Evolutionary conservation across 257 asterid genomes (phyloP).

Genomic region (Scutellaria baicalensis): DNA sequence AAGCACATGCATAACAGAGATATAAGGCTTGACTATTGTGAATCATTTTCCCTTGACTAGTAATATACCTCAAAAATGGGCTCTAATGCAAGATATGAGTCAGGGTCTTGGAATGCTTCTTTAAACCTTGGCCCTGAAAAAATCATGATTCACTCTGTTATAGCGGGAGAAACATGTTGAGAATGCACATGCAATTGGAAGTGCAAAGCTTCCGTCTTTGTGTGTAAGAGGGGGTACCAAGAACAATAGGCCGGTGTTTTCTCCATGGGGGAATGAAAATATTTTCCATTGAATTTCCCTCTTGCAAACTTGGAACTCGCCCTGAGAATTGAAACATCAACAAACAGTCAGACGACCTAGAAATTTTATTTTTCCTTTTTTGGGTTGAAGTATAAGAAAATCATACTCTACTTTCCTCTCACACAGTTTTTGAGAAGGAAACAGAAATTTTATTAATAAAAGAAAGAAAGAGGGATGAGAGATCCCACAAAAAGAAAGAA

Average conservation of each 20-base stretch:
- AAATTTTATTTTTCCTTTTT: background rate
- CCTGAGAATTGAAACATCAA: conserved; percentile 44
- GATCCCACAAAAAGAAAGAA: background rate
- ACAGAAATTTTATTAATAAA: background rate
- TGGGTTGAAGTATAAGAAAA: background rate
- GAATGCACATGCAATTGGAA: background rate
- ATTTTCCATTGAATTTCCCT: conserved; percentile 82
- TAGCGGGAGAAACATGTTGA: background rate
- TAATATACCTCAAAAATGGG: conserved; percentile 83
- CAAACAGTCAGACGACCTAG: background rate
- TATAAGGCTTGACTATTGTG: background rate
- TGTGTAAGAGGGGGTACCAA: conserved; percentile 40
- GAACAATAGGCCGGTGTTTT: conserved; percentile 75
- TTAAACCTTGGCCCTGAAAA: conserved; percentile 84
- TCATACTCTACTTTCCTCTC: conserved; percentile 8
- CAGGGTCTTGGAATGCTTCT: conserved; percentile 95
- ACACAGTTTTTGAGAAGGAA: background rate
- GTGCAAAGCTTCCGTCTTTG: background rate
- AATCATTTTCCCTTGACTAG: conserved; percentile 1
- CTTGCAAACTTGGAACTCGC: conserved; percentile 84
- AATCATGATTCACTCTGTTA: conserved; percentile 5
- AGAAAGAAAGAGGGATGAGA: background rate
- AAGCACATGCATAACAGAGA: background rate
- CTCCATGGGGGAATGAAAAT: conserved; percentile 79
- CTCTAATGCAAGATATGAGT: conserved; percentile 70